A percentile compares a stretch with the other conserved stretches of the same genome.
phyloP scores from a whole-genome alignment of 2,329 filamentous ascomycete genomes.

The Aspergillus fijiensis region DNA sequence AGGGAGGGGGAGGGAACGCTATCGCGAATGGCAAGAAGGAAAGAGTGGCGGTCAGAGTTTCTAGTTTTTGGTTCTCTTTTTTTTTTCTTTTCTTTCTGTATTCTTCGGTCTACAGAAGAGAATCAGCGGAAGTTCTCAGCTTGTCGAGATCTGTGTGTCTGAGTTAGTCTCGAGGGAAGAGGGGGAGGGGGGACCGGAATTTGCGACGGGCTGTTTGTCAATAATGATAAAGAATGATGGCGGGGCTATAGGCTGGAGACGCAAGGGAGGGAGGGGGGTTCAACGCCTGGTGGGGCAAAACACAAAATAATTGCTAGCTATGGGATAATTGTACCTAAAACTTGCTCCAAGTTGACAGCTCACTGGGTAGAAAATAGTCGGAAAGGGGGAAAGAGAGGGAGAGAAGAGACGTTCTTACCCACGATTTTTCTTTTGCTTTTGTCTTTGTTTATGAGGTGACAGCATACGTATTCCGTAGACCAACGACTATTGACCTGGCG shows the following conservation, averaged over 20 bases:
- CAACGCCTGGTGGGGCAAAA: neutral
- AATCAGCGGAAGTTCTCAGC: too few species aligned
- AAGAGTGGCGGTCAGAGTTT: neutral
- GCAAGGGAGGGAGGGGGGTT: neutral
- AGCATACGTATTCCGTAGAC: too few species aligned
- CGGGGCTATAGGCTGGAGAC: slow-evolving; percentile 12
- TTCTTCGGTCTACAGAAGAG: too few species aligned
- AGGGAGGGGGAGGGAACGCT: neutral
- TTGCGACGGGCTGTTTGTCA: neutral
- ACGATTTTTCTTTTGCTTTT: too few species aligned
- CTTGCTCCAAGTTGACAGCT: too few species aligned
- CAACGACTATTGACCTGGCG: too few species aligned
- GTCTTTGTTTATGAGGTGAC: too few species aligned
- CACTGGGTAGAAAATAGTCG: neutral
- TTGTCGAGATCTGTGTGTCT: too few species aligned
- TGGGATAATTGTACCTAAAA: neutral
- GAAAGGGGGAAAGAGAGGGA: neutral
- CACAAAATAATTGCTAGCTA: neutral
- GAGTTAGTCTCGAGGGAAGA: too few species aligned
- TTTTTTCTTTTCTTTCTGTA: too few species aligned
- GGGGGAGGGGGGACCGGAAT: neutral
- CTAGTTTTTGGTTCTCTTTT: too few species aligned
- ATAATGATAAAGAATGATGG: neutral
- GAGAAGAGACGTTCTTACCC: neutral
- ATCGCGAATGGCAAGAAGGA: neutral